Evolutionary conservation across 495 filamentous ascomycete species (phyloP).

Genomic region (Choiromyces venosus): DNA sequence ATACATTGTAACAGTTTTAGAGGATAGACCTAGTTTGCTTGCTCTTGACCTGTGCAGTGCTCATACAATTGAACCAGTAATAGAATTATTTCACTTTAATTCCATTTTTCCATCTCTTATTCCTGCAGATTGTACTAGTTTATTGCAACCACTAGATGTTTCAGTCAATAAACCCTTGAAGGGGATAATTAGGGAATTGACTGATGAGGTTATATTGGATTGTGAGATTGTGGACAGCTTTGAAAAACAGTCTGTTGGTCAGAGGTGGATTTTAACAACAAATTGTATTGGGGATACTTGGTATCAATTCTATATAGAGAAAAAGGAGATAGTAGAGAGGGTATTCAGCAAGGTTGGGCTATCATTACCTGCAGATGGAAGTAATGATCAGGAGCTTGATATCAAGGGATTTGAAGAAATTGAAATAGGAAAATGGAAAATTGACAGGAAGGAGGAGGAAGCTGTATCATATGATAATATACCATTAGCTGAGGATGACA

Average conservation of each 20-base stretch:
- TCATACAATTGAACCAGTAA: too few relatives aligned
- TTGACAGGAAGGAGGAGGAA: too few relatives aligned
- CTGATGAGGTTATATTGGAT: slow-evolving; percentile 5
- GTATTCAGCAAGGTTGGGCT: not conserved
- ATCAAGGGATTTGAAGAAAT: not conserved
- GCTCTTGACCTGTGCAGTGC: too few relatives aligned
- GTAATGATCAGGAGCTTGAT: not conserved
- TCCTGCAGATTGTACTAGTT: slow-evolving; percentile 4
- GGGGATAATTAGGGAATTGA: slow-evolving; percentile 1
- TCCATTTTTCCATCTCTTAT: too few relatives aligned
- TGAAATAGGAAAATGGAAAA: not conserved
- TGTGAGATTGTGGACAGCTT: not conserved
- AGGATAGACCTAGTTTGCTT: too few relatives aligned
- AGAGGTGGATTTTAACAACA: not conserved
- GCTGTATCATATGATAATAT: too few relatives aligned
- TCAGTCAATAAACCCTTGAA: not conserved
- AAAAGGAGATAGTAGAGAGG: not conserved
- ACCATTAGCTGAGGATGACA: too few relatives aligned
- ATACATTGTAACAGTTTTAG: too few relatives aligned
- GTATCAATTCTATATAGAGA: slow-evolving; percentile 6
- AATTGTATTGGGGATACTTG: slow-evolving; percentile 12
- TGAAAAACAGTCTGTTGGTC: slow-evolving; percentile 1
- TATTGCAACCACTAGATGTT: slow-evolving; percentile 10
- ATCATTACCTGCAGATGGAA: not conserved
- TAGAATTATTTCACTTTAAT: too few relatives aligned